Conservation (phyloP, 179 eudicot genomes). For the Corrigiola litoralis region DNA sequence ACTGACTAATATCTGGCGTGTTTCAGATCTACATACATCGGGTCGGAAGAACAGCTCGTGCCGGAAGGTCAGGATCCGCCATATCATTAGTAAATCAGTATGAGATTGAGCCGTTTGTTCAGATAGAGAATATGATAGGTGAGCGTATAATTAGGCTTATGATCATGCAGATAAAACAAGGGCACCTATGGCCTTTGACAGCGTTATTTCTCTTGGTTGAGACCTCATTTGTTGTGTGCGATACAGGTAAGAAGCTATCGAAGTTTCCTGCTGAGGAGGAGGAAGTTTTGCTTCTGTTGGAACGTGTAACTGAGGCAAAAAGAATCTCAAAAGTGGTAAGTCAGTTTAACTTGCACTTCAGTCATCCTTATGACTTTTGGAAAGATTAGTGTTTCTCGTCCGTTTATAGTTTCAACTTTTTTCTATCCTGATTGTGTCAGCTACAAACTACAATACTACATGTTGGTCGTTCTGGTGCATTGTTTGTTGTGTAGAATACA, state of each 20-base stretch:
- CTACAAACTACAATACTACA: too few relatives aligned
- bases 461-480: too few relatives aligned
- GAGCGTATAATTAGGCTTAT: slow-evolving; percentile 4
- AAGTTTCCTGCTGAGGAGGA: slow-evolving; percentile 58
- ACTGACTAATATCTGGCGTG: too few relatives aligned
- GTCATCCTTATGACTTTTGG: too few relatives aligned
- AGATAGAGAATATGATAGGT: slow-evolving; percentile 87
- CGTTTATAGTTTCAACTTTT: too few relatives aligned
- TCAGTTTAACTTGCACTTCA: too few relatives aligned
- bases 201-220: neutral
- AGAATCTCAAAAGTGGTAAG: slow-evolving; percentile 68
- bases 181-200: too few relatives aligned
- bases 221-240: neutral
- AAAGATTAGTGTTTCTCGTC: too few relatives aligned
- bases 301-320: slow-evolving; percentile 77
- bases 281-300: slow-evolving; percentile 60
- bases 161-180: too few relatives aligned
- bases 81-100: slow-evolving; percentile 81
- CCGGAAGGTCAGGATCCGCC: slow-evolving; percentile 88
- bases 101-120: slow-evolving; percentile 65
- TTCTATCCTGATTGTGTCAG: too few relatives aligned
- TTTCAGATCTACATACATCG: slow-evolving; percentile 83
- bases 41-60: slow-evolving; percentile 98
- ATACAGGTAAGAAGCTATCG: slow-evolving; percentile 64
- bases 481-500: too few relatives aligned